A percentile compares a stretch with the other conserved stretches of the same genome.
These are phyloP conservation scores for Raddia guianensis DNA, from an alignment of 176 grass and related monocot species.

Conservation along the genomic window DNA sequence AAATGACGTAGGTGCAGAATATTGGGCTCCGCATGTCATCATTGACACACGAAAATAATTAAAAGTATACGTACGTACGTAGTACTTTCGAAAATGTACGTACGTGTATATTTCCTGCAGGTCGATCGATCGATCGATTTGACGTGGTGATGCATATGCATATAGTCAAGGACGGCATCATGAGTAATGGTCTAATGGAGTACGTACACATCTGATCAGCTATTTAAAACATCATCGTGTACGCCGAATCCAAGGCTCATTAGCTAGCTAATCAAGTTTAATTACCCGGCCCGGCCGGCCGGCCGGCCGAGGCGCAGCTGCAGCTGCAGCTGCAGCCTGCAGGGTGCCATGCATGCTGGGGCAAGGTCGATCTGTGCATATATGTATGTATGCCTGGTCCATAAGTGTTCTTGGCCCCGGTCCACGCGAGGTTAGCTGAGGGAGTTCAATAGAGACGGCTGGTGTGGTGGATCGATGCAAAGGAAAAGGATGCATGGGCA, in stretches of 20 bases:
- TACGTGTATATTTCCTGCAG: too few species aligned
- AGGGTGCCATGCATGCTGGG: too few species aligned
- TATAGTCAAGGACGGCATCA: constrained; percentile 31
- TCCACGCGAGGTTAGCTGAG: not conserved
- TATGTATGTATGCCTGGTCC: not conserved
- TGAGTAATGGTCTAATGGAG: not conserved
- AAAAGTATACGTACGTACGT: too few species aligned
- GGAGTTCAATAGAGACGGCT: constrained; percentile 7
- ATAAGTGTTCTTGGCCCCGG: constrained; percentile 2
- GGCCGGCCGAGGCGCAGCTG: not conserved
- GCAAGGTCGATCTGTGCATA: not conserved
- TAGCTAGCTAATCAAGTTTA: not conserved
- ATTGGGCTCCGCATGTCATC: too few species aligned
- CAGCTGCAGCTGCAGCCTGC: not conserved
- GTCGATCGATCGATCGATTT: not conserved
- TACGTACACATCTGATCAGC: too few species aligned
- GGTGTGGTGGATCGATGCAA: not conserved
- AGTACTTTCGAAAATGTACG: too few species aligned
- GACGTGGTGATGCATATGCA: not conserved
- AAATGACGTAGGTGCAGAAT: too few species aligned
- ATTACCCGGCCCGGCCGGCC: not conserved
- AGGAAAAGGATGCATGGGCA: too few species aligned
- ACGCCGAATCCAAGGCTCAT: constrained; percentile 1
- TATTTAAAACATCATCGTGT: too few species aligned
- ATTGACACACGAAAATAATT: too few species aligned